These are phyloP conservation scores for Malus sieversii DNA, from an alignment of 306 rosid species.

Conservation along the genomic window DNA sequence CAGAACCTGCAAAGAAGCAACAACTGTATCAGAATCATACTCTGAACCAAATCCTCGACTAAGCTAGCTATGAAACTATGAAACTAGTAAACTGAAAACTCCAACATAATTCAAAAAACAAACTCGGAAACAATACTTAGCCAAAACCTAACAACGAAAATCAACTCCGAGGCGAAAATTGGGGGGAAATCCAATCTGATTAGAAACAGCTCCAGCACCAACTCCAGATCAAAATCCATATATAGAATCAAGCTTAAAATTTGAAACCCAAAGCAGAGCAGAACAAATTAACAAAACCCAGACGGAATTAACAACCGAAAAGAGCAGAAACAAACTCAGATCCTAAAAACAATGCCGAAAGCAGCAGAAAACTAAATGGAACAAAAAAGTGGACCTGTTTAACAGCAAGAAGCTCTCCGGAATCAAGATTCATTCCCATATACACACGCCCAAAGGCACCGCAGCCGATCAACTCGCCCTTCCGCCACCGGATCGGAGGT, in stretches of 20 bases:
- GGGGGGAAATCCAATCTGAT: neutral
- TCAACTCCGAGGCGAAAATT: neutral
- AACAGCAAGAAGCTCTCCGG: slow-evolving; percentile 98
- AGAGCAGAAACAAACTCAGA: neutral
- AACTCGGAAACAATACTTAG: neutral
- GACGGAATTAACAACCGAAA: neutral
- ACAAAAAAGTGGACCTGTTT: slow-evolving; percentile 51
- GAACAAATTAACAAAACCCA: neutral
- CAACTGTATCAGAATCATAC: slow-evolving; percentile 14
- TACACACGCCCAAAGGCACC: slow-evolving; percentile 99
- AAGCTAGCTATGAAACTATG: neutral
- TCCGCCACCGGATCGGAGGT: slow-evolving; percentile 93
- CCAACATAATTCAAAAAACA: neutral
- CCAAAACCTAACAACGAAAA: neutral
- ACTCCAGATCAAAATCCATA: neutral
- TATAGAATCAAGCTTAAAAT: neutral
- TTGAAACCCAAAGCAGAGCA: neutral
- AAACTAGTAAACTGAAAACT: neutral
- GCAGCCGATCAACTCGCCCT: slow-evolving; percentile 96
- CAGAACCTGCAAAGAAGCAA: slow-evolving; percentile 52
- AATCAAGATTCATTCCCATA: slow-evolving; percentile 98
- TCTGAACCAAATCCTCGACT: neutral
- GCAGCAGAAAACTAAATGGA: no score
- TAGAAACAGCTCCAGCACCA: neutral
- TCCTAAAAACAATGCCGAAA: neutral